These are phyloP conservation scores for Neospora caninum DNA, from an alignment of 169 alveolate species.

Conservation along the genomic window DNA sequence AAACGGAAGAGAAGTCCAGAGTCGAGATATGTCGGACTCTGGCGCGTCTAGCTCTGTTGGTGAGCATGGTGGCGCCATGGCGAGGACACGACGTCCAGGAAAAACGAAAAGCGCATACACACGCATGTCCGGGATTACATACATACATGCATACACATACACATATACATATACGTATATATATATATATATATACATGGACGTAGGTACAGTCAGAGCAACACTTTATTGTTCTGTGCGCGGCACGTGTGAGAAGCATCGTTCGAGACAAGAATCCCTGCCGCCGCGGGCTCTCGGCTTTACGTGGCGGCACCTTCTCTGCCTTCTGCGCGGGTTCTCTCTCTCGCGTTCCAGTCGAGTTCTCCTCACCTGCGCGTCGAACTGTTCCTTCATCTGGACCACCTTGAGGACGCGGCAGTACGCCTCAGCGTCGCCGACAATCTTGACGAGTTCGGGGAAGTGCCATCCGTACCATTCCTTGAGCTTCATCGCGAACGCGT, in stretches of 20 bases:
- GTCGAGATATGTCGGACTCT: too few species aligned
- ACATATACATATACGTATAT: not conserved
- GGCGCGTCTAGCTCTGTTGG: too few species aligned
- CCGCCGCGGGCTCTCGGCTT: too few species aligned
- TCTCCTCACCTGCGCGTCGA: constrained; percentile 19
- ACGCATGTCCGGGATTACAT: not conserved
- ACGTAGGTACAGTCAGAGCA: too few species aligned
- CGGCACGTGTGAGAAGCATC: too few species aligned
- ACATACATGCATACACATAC: not conserved
- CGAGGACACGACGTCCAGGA: too few species aligned
- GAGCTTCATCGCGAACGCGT: constrained; percentile 99
- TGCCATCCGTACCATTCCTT: constrained; percentile 99
- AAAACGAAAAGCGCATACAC: too few species aligned
- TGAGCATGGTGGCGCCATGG: too few species aligned
- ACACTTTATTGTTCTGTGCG: too few species aligned
- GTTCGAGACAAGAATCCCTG: too few species aligned
- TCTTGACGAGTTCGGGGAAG: constrained; percentile 99
- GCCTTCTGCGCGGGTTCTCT: not conserved
- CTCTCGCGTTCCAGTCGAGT: too few species aligned
- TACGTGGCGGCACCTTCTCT: not conserved
- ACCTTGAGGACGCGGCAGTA: constrained; percentile 68
- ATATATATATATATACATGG: not conserved
- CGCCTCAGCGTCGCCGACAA: constrained; percentile 87
- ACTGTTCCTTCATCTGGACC: constrained; percentile 39
- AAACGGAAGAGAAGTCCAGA: too few species aligned